Conservation (phyloP, 495 filamentous ascomycete species). For the Pyronema omphalodes region DNA sequence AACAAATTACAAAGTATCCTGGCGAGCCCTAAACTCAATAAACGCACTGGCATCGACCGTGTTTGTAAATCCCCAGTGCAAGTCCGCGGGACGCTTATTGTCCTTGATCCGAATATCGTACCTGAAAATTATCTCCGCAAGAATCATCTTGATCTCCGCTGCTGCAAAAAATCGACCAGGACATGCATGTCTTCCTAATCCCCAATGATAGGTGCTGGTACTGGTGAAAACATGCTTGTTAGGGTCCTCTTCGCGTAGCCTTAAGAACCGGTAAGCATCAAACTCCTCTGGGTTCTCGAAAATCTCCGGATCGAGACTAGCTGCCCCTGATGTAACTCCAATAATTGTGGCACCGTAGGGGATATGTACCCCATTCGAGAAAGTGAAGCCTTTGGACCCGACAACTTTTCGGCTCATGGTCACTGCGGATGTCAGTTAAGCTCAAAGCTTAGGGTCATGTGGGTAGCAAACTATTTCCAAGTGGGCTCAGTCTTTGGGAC, state of each 20-base stretch:
- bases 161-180: conserved; percentile 37
- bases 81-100: neutral
- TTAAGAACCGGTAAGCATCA: conserved; percentile 36
- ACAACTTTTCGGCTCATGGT: neutral
- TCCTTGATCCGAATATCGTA: conserved; percentile 27
- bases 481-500: conserved; percentile 28
- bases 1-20: neutral
- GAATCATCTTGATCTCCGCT: conserved; percentile 33
- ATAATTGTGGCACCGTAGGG: conserved; percentile 26
- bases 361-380: conserved; percentile 30
- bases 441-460: neutral
- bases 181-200: conserved; percentile 35
- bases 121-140: conserved; percentile 28
- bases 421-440: neutral
- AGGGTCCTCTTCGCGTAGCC: conserved; percentile 26
- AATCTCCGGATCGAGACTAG: conserved; percentile 6
- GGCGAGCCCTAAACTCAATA: neutral
- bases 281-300: conserved; percentile 29
- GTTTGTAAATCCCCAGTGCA: neutral
- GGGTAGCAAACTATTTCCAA: conserved; percentile 6
- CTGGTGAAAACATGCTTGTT: conserved; percentile 31
- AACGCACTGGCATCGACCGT: neutral
- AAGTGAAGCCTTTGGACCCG: conserved; percentile 15
- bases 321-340: conserved; percentile 15
- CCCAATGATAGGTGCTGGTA: conserved; percentile 32